These are phyloP conservation scores for Cordyceps militaris DNA, from an alignment of 2,329 filamentous ascomycete genomes.

Conservation along the genomic window DNA sequence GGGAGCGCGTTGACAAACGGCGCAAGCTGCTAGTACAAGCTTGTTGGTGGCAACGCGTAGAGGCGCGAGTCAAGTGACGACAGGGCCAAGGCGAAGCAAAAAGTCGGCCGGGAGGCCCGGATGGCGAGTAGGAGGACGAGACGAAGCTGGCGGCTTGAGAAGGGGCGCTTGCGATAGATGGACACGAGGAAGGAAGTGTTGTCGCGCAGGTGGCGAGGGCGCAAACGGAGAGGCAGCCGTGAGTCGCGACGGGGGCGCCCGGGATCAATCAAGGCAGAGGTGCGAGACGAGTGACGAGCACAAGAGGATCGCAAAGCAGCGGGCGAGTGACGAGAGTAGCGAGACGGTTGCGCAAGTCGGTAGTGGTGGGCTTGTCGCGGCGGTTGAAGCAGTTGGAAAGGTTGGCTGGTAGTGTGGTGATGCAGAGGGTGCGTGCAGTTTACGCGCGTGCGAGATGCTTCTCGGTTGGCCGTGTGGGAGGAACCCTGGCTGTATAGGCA, in stretches of 20 bases:
- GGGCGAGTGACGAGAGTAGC: background rate
- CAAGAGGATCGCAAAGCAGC: background rate
- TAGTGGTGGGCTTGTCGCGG: slow-evolving; percentile 1
- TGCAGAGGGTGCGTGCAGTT: slow-evolving; percentile 8
- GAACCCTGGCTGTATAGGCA: background rate
- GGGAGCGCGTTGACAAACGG: background rate
- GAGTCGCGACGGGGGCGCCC: slow-evolving; percentile 1
- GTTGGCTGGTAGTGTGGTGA: slow-evolving; percentile 5
- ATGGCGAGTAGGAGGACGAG: background rate
- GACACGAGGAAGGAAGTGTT: background rate
- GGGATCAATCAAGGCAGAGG: background rate
- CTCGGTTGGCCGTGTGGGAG: slow-evolving; percentile 4
- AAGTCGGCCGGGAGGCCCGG: background rate
- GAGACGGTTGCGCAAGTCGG: background rate
- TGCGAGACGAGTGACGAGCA: background rate
- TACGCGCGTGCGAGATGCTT: slow-evolving; percentile 13
- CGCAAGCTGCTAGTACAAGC: slow-evolving; percentile 7
- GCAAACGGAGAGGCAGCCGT: background rate
- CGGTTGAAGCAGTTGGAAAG: background rate
- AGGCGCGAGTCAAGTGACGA: slow-evolving; percentile 1
- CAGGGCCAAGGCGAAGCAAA: background rate
- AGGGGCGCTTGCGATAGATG: background rate
- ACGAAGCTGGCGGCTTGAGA: background rate
- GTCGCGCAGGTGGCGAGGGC: background rate
- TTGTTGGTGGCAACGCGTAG: slow-evolving; percentile 7